phyloP scores from a whole-genome alignment of 495 filamentous ascomycete genomes.

The Penicillium simplicissimum region DNA sequence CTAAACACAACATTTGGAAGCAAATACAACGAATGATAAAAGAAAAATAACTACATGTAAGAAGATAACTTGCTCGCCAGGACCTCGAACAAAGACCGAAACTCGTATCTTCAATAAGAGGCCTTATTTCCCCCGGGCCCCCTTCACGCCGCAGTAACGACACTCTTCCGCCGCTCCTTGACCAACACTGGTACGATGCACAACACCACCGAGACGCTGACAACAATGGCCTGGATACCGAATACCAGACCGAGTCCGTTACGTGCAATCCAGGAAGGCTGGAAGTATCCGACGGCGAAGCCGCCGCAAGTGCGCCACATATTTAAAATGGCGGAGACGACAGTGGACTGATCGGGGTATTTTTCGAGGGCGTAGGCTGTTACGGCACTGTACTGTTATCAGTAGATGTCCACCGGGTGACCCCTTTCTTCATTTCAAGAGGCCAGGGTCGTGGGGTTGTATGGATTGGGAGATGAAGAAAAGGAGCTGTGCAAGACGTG shows the following conservation, averaged over 20 bases:
- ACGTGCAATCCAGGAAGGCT: conserved; percentile 42
- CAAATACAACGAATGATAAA: no score
- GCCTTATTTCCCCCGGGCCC: no score
- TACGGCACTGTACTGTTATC: conserved; percentile 30
- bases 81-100: neutral
- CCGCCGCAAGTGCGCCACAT: conserved; percentile 48
- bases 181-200: conserved; percentile 36
- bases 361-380: conserved; percentile 44
- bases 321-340: conserved; percentile 45
- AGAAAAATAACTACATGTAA: no score
- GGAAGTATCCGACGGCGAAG: conserved; percentile 50
- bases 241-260: conserved; percentile 46
- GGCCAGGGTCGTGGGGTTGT: neutral
- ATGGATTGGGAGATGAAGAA: neutral
- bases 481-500: neutral
- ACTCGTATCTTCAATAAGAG: neutral
- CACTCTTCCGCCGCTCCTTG: conserved; percentile 8
- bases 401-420: neutral
- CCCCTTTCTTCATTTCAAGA: neutral
- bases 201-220: conserved; percentile 31
- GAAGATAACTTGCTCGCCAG: no score
- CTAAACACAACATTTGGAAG: no score
- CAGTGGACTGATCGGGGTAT: conserved; percentile 44
- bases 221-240: conserved; percentile 45
- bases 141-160: neutral